phyloP scores from a whole-genome alignment of 2,329 filamentous ascomycete species.

The Daldinia eschscholtzii region DNA sequence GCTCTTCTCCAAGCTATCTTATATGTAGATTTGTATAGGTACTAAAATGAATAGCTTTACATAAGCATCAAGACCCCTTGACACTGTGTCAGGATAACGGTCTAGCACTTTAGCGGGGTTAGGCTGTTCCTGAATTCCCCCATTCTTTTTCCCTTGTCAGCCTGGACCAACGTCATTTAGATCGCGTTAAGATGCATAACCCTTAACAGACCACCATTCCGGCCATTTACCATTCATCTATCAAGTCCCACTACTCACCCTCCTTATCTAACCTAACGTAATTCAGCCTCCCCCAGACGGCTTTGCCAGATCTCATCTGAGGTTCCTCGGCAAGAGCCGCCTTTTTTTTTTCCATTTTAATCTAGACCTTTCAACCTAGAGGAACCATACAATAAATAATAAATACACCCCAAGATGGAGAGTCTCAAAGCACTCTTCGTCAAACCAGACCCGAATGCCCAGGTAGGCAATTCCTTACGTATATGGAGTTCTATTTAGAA shows the following conservation, averaged over 20 bases:
- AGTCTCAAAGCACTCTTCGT: conserved; percentile 86
- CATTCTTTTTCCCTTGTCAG: conserved; percentile 16
- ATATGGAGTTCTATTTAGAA: neutral
- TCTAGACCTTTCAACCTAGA: neutral
- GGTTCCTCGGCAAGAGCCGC: conserved; percentile 30
- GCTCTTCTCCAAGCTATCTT: too few relatives aligned
- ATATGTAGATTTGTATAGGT: neutral
- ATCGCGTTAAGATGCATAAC: conserved; percentile 41
- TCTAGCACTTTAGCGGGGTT: conserved; percentile 39
- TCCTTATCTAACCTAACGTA: conserved; percentile 8
- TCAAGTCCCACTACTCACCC: conserved; percentile 24
- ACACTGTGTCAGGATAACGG: conserved; percentile 4
- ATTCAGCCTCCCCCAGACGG: conserved; percentile 22
- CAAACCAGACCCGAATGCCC: conserved; percentile 91
- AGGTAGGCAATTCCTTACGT: conserved; percentile 67
- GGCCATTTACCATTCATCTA: conserved; percentile 11
- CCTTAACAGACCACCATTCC: conserved; percentile 32
- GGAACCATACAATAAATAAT: conserved; percentile 31
- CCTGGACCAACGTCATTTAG: conserved; percentile 41
- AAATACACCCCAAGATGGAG: conserved; percentile 74
- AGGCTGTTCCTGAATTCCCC: conserved; percentile 39
- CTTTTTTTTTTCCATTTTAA: conserved; percentile 26
- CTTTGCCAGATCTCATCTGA: conserved; percentile 31
- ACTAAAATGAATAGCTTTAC: neutral
- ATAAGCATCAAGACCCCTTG: neutral